phyloP scores from a whole-genome alignment of 495 filamentous ascomycete genomes.

The Penicillium pulvis region DNA sequence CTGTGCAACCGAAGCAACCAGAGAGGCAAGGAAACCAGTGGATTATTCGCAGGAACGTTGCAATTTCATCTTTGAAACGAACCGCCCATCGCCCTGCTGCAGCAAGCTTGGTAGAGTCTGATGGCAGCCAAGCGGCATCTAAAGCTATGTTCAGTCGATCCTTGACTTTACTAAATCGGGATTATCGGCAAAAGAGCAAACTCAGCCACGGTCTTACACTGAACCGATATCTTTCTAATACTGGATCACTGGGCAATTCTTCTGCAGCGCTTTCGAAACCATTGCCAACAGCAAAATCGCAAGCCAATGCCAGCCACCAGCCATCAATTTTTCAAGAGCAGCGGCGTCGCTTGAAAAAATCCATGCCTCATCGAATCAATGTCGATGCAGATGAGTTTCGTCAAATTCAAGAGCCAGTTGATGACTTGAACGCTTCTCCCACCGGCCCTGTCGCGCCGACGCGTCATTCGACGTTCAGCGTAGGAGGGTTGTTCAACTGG shows the following conservation, averaged over 20 bases:
- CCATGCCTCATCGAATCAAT: constrained; percentile 55
- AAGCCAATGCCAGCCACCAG: background rate
- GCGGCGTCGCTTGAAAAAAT: constrained; percentile 47
- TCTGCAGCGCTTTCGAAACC: background rate
- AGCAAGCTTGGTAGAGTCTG: constrained; percentile 35
- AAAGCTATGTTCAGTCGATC: constrained; percentile 31
- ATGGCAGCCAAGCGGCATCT: constrained; percentile 17
- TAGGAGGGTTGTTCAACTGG: constrained; percentile 52
- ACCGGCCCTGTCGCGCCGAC: constrained; percentile 4
- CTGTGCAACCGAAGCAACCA: constrained; percentile 13
- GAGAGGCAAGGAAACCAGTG: constrained; percentile 36
- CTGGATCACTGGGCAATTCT: background rate
- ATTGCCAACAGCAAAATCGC: background rate
- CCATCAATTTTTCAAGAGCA: background rate
- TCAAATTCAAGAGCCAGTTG: constrained; percentile 18
- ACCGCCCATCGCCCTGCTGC: constrained; percentile 41
- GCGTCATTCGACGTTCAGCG: constrained; percentile 11
- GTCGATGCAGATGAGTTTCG: constrained; percentile 30
- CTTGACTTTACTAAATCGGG: constrained; percentile 30
- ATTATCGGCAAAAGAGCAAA: constrained; percentile 23
- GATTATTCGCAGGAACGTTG: constrained; percentile 39
- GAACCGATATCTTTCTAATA: constrained; percentile 41
- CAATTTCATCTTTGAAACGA: constrained; percentile 37
- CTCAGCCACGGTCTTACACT: constrained; percentile 33
- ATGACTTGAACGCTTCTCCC: constrained; percentile 14